These are phyloP conservation scores for Ogataea ganodermae DNA, from an alignment of 805 yeast species.

Conservation along the genomic window DNA sequence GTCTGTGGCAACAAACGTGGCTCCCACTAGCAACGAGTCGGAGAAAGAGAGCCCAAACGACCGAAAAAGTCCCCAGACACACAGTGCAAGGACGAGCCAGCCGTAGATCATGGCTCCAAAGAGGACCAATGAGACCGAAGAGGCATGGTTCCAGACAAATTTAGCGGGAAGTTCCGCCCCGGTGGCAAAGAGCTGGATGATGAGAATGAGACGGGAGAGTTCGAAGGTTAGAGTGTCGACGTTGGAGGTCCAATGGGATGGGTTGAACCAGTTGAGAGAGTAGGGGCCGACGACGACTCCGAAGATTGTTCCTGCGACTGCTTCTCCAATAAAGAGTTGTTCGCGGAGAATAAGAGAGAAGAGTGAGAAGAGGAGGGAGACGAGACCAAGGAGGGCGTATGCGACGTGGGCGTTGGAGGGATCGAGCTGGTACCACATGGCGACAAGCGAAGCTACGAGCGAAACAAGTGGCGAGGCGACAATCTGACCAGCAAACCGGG, in stretches of 20 bases:
- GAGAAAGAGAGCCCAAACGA: conserved; percentile 67
- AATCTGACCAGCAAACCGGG: background rate
- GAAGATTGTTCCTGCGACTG: conserved; percentile 81
- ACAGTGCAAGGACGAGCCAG: conserved; percentile 81
- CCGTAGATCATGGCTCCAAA: conserved; percentile 90
- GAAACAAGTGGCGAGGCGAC: background rate
- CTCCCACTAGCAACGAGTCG: conserved; percentile 72
- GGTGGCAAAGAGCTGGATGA: conserved; percentile 89
- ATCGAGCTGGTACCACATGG: conserved; percentile 25
- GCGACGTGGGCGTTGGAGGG: conserved; percentile 69
- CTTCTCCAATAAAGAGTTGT: conserved; percentile 84
- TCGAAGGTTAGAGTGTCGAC: conserved; percentile 81
- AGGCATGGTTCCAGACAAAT: conserved; percentile 84
- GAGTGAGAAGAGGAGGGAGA: conserved; percentile 76
- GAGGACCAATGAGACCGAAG: conserved; percentile 69
- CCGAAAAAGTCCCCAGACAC: conserved; percentile 68
- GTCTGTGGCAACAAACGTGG: conserved; percentile 93
- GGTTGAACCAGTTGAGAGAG: conserved; percentile 80
- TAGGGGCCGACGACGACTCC: conserved; percentile 91
- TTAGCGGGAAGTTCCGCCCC: conserved; percentile 92
- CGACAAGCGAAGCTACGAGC: background rate
- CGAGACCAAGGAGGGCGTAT: conserved; percentile 84
- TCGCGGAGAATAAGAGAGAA: conserved; percentile 83
- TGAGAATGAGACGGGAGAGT: conserved; percentile 75
- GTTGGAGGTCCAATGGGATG: conserved; percentile 64